Conservation (phyloP, 139 green algal species). For the Trebouxia sp. region DNA sequence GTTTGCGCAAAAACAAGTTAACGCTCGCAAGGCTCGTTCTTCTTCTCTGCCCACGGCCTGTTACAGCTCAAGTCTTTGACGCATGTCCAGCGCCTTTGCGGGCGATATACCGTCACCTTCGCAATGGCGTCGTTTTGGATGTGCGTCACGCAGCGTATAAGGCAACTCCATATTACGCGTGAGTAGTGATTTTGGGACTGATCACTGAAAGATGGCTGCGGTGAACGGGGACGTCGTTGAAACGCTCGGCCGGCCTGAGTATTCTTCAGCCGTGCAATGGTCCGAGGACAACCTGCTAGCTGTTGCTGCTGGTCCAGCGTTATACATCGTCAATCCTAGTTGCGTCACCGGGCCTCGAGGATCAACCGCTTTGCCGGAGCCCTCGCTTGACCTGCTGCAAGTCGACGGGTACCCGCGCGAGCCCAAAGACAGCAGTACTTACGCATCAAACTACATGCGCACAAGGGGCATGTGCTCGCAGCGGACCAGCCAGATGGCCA, state of each 20-base stretch:
- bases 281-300: constrained; percentile 58
- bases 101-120: too few species aligned
- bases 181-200: too few species aligned
- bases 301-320: constrained; percentile 35
- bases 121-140: too few species aligned
- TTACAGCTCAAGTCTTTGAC: too few species aligned
- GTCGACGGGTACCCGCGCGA: not conserved
- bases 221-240: not conserved
- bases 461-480: constrained; percentile 9
- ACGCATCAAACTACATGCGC: constrained; percentile 31
- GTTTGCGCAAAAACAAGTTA: too few species aligned
- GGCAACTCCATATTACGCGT: too few species aligned
- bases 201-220: not conserved
- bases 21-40: too few species aligned
- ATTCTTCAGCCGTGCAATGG: constrained; percentile 42
- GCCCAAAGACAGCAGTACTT: not conserved
- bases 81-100: too few species aligned
- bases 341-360: constrained; percentile 44
- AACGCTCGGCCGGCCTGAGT: not conserved
- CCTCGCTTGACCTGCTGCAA: not conserved
- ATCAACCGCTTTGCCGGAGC: constrained; percentile 29
- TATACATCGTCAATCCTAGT: constrained; percentile 43
- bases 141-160: too few species aligned
- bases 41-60: too few species aligned
- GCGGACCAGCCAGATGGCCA: constrained; percentile 1